Base-by-base conservation (phyloP, 1,284 basidiomycete species). In the Ceratobasidium sp. region DNA sequence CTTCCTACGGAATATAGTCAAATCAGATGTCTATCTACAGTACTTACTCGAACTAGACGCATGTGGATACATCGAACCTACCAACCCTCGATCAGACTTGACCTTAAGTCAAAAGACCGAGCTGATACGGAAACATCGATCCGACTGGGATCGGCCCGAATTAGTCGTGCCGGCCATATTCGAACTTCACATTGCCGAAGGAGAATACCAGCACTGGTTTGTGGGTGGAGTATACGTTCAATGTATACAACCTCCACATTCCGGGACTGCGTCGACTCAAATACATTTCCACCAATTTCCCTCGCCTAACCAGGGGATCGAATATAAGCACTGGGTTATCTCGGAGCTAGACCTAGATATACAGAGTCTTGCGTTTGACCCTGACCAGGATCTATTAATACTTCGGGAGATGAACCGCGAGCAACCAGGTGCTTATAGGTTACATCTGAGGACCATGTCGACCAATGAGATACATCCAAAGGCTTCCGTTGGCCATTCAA, bases 361-460 rank as follows among this genome's bases (percentile, higher is more conserved):
- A 19, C 8, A 17, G 53, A n/a, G 36, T 9, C 53, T 65, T 53
- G 48, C 29, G 24, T 51, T 65, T 15, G 22, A 29, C n/a, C 63
- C 63, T 11, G 63, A 65, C 6, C 63, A 51, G 41, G 50, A 65
- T 48, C 47, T 65, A 45, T 48, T 65, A 6, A 48, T 65, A 8
- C 47, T 65, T 33, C 50, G 50, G 6, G 63, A 65, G 41, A 33
- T 24, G 22, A 33, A 31, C 44, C n/a, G 19, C 19, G 14, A 44
- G n/a, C n/a, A n/a, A n/a, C 19, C 19, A 29, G 33, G 50, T 3
- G 19, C 41, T 9, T 66, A 33, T 41, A 41, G 31, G 29, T 36
- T 66, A 29, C 64, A 66, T 66, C 48, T 66, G n/a, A 50, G 48
- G 64, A 36, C 64, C n/a, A 66, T 66, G 50, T 41, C 47, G 27